Evolutionary conservation across 75 land plant species (phyloP).

Genomic region (Picea glauca): DNA sequence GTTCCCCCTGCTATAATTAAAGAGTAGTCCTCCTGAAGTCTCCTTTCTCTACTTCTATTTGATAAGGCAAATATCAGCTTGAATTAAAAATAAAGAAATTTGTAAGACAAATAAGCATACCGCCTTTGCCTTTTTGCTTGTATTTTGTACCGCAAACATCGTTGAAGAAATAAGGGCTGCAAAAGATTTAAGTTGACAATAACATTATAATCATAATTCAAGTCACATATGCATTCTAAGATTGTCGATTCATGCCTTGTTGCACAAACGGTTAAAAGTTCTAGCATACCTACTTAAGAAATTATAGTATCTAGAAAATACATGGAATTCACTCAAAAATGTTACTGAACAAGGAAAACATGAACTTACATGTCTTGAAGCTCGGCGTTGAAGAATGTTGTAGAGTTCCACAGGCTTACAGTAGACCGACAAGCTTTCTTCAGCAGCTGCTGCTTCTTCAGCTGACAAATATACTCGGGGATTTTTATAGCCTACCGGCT

Average conservation of each 20-base stretch:
- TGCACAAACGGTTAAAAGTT: not conserved
- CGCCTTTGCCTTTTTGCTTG: conserved; percentile 68
- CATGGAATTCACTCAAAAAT: not conserved
- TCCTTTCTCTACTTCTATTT: not conserved
- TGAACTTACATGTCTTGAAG: conserved; percentile 48
- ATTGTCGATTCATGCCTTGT: not conserved
- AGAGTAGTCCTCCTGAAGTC: not conserved
- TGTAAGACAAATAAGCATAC: conserved; percentile 24
- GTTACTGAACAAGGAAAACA: not conserved
- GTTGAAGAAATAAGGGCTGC: conserved; percentile 89
- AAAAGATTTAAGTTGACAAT: conserved; percentile 11
- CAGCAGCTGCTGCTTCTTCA: conserved; percentile 73
- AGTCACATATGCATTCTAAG: not conserved
- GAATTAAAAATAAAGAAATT: not conserved
- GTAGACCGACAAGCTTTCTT: conserved; percentile 75
- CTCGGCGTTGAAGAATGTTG: conserved; percentile 78
- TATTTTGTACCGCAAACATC: conserved; percentile 88
- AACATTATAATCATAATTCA: not conserved
- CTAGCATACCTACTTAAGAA: not conserved
- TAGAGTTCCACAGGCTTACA: conserved; percentile 96
- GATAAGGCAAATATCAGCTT: not conserved
- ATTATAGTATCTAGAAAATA: not conserved
- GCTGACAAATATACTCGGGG: conserved; percentile 35
- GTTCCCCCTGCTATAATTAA: not conserved
- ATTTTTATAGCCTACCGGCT: conserved; percentile 58